Evolutionary conservation across 2,329 filamentous ascomycete genomes (phyloP), one percentile per base, ranked within the genome.

Genomic region (Emergomyces africanus): DNA sequence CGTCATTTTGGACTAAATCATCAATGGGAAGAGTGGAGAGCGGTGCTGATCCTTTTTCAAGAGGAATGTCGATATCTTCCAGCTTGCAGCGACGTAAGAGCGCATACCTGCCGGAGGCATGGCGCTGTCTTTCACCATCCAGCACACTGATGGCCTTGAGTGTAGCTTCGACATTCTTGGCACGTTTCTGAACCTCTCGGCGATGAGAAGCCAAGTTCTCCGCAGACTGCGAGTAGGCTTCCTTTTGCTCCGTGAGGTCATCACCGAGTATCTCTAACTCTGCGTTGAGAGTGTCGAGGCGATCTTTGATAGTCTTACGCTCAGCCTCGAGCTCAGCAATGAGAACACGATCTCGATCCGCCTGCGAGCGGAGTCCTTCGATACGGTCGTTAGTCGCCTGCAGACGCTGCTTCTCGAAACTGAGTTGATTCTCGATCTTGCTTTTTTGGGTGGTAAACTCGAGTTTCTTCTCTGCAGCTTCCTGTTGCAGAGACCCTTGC

Each of bases 401-500:
- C 35, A 96, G 77, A 48, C 85, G 84, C 66, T 89, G 85, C 69
- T 86, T 88, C 66, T 85, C 82, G 62, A 84, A 85, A 61, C 75
- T 79, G 55, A 86, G 74, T 64, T 83, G 78, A 64, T 82, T 83
- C 64, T 84, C 77, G 53, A 87, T 77, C 57, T 77, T 79, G 61
- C 79, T 83, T 65, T 80, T 81, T 70, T 99, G 94, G 3, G 87
- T 85, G 59, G 87, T 88, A 66, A 96, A 97, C 64, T 91, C 86
- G 57, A 88, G 85, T 63, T 89, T 89, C 77, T 91, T 91, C 72
- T 94, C 86, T 0, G 86, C 86, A 50, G 89, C 88, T 70, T 97
- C 90, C 71, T 96, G 89, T 72, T 97, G 91, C 54, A 95, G 78
- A 48, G 88, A 90, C 54, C 94, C 92, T 74, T 97, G 94, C 65